Base-by-base conservation (phyloP, 495 filamentous ascomycete genomes). In the Penicillium egyptiacum region DNA sequence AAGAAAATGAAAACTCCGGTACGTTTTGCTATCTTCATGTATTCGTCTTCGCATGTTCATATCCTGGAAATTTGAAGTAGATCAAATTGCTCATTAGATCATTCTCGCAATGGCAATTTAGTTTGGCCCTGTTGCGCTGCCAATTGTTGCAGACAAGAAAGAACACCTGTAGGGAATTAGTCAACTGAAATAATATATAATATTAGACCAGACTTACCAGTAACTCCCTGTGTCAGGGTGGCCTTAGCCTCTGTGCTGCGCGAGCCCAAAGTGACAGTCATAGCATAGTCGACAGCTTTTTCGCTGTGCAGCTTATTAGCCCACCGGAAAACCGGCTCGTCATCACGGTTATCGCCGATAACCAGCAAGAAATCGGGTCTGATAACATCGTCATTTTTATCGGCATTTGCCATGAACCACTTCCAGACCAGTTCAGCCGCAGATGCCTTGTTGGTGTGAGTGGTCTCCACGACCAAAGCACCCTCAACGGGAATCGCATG, bases 291-390 rank as follows among this genome's bases (percentile, higher is more conserved):
- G 42, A 95, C 78, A 6, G 66, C 70, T 28, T 79, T 75, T 35
- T 74, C 70, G 1, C 73, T 76, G 22, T 75, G 77, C 26, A 96
- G 71, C 31, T 84, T 78, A 71, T 96, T 96, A 26, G 92, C 92
- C 92, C 92, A 97, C 33, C 86, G 88, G 77, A 92, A 97, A 22
- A 96, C 86, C 45, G 90, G 86, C 67, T 96, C 92, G 62, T 97
- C 92, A 56, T 96, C 92, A 7, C 92, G 88, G 42, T 89, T 88
- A 66, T 96, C 91, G 37, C 92, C 92, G 44, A 90, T 79, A 8
- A 94, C 89, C 70, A 96, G 82, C 41, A 97, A 69, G 71, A 96
- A 96, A 63, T 95, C 89, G 0, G 85, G 83, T 58, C 71, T 67
- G 31, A 77, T 69, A 11, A 71, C 70, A 0, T 68, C 56, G 0